Percentiles rank a stretch among this genome's conserved stretches.
phyloP scores from a whole-genome alignment of 306 rosid species.

The Albizia julibrissin region DNA sequence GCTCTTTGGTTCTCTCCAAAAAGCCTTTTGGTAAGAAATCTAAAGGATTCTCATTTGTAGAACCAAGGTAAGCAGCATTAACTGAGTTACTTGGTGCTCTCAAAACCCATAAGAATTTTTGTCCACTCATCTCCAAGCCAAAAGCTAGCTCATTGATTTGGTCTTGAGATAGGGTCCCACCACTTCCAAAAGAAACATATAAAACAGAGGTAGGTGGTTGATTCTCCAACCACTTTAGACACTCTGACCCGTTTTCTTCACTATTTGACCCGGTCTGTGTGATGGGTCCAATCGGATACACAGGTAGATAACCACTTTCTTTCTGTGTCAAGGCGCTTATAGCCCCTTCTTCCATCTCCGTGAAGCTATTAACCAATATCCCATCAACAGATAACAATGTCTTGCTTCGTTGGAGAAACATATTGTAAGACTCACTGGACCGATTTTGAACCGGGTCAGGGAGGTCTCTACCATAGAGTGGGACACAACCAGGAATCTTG shows the following conservation, averaged over 20 bases:
- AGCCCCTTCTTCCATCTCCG: not conserved
- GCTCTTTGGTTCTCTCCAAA: constrained; percentile 31
- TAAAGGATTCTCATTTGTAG: constrained; percentile 2
- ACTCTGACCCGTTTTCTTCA: not conserved
- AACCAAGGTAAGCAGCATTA: constrained; percentile 24
- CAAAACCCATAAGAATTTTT: constrained; percentile 18
- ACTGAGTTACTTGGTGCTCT: constrained; percentile 16
- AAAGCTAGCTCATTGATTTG: constrained; percentile 28
- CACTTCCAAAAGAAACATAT: constrained; percentile 24
- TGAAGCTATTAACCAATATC: not conserved
- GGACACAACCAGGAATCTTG: constrained; percentile 39
- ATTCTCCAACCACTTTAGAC: not conserved
- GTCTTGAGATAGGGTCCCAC: not conserved
- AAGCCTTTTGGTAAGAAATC: constrained; percentile 27
- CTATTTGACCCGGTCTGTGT: not conserved
- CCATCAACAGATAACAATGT: not conserved
- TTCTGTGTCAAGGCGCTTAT: not conserved
- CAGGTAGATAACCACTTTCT: constrained; percentile 4
- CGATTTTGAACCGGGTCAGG: constrained; percentile 31
- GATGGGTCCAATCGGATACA: constrained; percentile 46
- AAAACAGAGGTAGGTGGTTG: not conserved
- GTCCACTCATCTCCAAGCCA: constrained; percentile 15
- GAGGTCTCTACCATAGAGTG: constrained; percentile 37
- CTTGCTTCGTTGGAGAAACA: not conserved
- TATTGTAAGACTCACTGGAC: not conserved